A percentile compares a stretch with the other conserved stretches of the same genome.
Conservation (phyloP, 2,329 filamentous ascomycete species). For the Alternaria atra region DNA sequence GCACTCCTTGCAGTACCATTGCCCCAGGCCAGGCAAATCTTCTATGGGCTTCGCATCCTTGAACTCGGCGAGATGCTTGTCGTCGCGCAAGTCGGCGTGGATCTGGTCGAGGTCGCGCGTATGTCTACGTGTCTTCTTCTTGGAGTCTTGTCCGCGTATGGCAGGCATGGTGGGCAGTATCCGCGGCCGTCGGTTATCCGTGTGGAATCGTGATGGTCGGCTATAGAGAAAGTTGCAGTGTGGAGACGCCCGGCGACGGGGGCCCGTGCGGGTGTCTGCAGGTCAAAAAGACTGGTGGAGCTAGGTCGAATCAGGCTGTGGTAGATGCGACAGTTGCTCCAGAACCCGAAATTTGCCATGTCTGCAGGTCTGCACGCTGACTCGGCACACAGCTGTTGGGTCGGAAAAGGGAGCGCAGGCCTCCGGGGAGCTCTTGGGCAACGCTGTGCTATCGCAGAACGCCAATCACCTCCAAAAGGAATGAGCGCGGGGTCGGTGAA, state of each 20-base stretch:
- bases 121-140: slow-evolving; percentile 59
- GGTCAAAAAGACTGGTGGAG: slow-evolving; percentile 34
- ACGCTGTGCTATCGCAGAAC: not conserved
- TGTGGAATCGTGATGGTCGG: slow-evolving; percentile 35
- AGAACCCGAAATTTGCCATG: slow-evolving; percentile 17
- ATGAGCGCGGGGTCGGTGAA: slow-evolving; percentile 15
- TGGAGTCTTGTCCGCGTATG: slow-evolving; percentile 59
- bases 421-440: not conserved
- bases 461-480: slow-evolving; percentile 13
- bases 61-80: slow-evolving; percentile 81
- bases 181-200: slow-evolving; percentile 40
- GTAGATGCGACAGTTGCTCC: slow-evolving; percentile 12
- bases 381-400: slow-evolving; percentile 21
- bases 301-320: slow-evolving; percentile 9
- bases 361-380: slow-evolving; percentile 37
- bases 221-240: slow-evolving; percentile 32
- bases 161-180: slow-evolving; percentile 56
- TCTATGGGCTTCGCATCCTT: slow-evolving; percentile 81
- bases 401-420: slow-evolving; percentile 13
- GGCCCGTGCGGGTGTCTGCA: slow-evolving; percentile 37
- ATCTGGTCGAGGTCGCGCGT: slow-evolving; percentile 91
- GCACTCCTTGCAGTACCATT: slow-evolving; percentile 89
- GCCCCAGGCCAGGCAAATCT: slow-evolving; percentile 86
- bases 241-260: slow-evolving; percentile 18
- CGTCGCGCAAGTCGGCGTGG: slow-evolving; percentile 78